Conservation (phyloP, 2,329 filamentous ascomycete species). For the Chrysoporthe puriensis region DNA sequence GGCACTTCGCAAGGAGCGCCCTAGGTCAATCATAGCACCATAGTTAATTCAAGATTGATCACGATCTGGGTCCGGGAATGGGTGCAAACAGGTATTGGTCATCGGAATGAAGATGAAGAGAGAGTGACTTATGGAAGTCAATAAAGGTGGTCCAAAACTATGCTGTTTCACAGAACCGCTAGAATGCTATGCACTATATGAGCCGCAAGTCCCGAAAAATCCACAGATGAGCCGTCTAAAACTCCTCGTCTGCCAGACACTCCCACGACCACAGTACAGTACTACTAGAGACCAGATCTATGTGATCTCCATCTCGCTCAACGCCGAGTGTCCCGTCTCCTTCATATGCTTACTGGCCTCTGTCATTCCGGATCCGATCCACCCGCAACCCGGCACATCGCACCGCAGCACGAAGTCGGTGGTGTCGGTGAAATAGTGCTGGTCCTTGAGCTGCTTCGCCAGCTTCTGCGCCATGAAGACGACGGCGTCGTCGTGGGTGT, state of each 20-base stretch:
- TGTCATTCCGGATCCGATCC: slow-evolving; percentile 68
- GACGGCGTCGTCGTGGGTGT: slow-evolving; percentile 62
- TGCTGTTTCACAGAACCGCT: background rate
- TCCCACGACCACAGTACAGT: background rate
- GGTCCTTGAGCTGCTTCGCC: slow-evolving; percentile 65
- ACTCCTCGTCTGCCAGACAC: background rate
- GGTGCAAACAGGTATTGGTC: too few relatives aligned
- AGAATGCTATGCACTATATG: background rate
- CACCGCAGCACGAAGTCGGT: slow-evolving; percentile 78
- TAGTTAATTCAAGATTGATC: background rate
- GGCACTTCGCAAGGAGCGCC: too few relatives aligned
- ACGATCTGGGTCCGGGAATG: too few relatives aligned
- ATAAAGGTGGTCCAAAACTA: background rate
- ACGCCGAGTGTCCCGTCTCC: slow-evolving; percentile 61
- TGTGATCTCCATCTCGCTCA: slow-evolving; percentile 41
- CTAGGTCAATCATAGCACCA: background rate
- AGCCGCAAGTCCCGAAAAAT: background rate
- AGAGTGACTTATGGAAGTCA: background rate
- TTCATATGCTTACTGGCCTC: slow-evolving; percentile 66
- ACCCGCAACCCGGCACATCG: slow-evolving; percentile 65
- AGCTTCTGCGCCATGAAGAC: slow-evolving; percentile 69
- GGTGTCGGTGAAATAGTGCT: slow-evolving; percentile 89
- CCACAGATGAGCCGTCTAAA: background rate
- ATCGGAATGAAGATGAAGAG: too few relatives aligned
- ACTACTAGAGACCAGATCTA: background rate